phyloP scores from a whole-genome alignment of 75 land plant species.

The Picea sitchensis region DNA sequence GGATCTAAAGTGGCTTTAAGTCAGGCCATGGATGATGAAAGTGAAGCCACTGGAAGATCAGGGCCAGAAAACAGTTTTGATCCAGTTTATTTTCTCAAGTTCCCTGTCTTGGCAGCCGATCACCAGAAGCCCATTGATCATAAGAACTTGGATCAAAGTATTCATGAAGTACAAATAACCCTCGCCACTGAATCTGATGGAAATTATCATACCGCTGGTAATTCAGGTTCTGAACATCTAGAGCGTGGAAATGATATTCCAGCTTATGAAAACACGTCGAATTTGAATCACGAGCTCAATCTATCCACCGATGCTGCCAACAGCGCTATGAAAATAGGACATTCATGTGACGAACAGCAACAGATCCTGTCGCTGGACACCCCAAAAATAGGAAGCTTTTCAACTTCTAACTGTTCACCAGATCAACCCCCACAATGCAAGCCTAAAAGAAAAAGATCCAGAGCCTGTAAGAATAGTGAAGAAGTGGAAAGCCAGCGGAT shows the following conservation, averaged over 20 bases:
- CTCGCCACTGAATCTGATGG: constrained; percentile 7
- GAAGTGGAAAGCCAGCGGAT: constrained; percentile 75
- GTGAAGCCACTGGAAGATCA: constrained; percentile 1
- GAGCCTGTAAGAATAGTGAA: constrained; percentile 54
- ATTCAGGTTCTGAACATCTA: background rate
- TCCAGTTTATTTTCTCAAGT: constrained; percentile 53
- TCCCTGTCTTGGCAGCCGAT: constrained; percentile 39
- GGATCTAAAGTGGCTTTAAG: constrained; percentile 41
- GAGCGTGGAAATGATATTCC: background rate
- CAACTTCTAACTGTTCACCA: background rate
- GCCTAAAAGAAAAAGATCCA: constrained; percentile 44
- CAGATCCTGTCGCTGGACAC: background rate
- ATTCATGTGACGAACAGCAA: background rate
- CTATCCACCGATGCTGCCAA: constrained; percentile 1
- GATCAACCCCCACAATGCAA: background rate
- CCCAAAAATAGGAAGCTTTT: background rate
- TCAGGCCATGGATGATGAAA: constrained; percentile 15
- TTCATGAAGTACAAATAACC: background rate
- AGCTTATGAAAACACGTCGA: constrained; percentile 4
- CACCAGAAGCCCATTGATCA: background rate
- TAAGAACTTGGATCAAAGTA: constrained; percentile 1
- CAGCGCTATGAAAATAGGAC: background rate
- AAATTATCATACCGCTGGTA: background rate
- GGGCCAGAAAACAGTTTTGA: constrained; percentile 25
- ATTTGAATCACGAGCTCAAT: constrained; percentile 9